These are phyloP conservation scores for Pythium phragmitis DNA, from an alignment of 352 stramenopile species.

Conservation along the genomic window DNA sequence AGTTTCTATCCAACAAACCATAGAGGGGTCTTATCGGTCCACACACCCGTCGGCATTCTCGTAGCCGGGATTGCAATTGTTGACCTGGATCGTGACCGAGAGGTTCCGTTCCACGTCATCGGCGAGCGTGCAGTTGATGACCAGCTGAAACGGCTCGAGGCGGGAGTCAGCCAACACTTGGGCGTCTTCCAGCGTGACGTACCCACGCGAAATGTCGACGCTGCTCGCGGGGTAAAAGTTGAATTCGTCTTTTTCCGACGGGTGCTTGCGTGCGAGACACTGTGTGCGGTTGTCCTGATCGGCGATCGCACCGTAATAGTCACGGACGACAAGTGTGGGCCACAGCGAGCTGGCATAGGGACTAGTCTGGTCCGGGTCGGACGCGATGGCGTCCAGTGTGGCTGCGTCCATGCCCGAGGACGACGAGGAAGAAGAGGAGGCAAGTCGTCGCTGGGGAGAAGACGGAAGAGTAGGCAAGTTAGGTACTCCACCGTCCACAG, in stretches of 20 bases:
- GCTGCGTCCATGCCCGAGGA: constrained; percentile 1
- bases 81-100: constrained; percentile 42
- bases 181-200: constrained; percentile 49
- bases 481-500: not conserved
- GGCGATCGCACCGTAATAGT: constrained; percentile 60
- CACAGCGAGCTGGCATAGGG: constrained; percentile 31
- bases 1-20: not conserved
- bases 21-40: not conserved
- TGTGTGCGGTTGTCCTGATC: constrained; percentile 43
- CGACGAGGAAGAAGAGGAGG: constrained; percentile 3
- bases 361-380: constrained; percentile 17
- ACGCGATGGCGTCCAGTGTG: not conserved
- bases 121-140: constrained; percentile 45
- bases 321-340: constrained; percentile 58
- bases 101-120: constrained; percentile 24
- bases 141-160: constrained; percentile 35
- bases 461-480: not conserved
- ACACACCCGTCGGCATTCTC: constrained; percentile 59
- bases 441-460: not conserved
- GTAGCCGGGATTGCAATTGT: constrained; percentile 57
- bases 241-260: constrained; percentile 36
- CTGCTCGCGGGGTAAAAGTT: constrained; percentile 38
- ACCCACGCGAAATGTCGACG: constrained; percentile 35
- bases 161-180: constrained; percentile 38
- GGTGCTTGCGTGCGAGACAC: constrained; percentile 28